Evolutionary conservation across 805 yeast species (phyloP), one percentile per base, ranked within the genome.

Genomic region (Lipomyces sp.): DNA sequence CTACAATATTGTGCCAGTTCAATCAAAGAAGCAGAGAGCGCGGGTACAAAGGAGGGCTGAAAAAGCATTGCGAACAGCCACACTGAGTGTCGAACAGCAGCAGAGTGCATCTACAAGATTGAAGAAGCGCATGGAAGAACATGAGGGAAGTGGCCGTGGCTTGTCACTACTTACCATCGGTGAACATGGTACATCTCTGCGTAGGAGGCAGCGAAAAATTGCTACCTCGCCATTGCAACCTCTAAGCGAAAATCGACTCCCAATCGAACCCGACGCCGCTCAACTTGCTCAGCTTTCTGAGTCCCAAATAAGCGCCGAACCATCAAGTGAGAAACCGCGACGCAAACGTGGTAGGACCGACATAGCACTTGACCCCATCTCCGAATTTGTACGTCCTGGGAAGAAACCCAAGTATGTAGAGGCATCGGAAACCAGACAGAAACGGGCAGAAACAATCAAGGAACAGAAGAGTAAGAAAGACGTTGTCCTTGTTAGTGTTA

Each of bases 21-120:
- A 32, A 30, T 29, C 32, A 18, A 57, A 18, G 53, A 18, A 53
- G 15, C 59, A 58, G 13, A 55, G 32, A 37, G 30, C 29, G 6
- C 34, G 42, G 30, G 61, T 70, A 7, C 72, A 70, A 48, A 50
- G 32, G 34, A 11, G 30, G 51, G 72, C 70, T 10, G 73, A 70
- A 34, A 35, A 30, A 33, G 66, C 71, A 2, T 11, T 69, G 39
- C 37, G 35, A 7, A 29, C 65, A 2, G 29, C 69, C 4, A 18
- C 18, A 18, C 60, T 67, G 13, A 57, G 35, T 48, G 4, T 15
- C 8, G 64, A 53, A 11, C 61, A 67, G 60, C 58, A 61, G 59
- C 45, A 62, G 53, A 57, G 61, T 10, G 70, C 69, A 7, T 60
- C 70, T 7, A 69, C 66, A 29, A 39, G 66, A 8, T 48, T 67